A percentile compares a stretch with the other conserved stretches of the same genome.
These are phyloP conservation scores for Cordyceps tenuipes DNA, from an alignment of 2,329 filamentous ascomycete species.

Conservation along the genomic window DNA sequence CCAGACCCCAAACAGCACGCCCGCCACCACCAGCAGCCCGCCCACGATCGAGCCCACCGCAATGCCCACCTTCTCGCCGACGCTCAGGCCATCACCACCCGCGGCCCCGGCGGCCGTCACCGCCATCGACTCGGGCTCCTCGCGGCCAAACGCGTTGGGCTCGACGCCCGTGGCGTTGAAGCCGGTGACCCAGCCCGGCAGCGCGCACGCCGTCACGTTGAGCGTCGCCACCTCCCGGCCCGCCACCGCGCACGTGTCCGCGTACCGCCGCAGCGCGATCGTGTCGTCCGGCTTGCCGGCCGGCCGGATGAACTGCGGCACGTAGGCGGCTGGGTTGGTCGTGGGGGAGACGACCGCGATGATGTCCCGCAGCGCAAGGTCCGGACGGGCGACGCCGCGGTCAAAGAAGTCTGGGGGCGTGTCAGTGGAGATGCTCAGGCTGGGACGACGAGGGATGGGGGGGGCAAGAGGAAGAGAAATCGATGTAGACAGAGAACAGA, in stretches of 20 bases:
- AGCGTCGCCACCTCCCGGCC: not conserved
- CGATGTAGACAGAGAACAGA: not conserved
- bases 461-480: no score
- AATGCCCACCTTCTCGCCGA: not conserved
- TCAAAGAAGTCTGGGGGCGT: constrained; percentile 8
- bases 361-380: constrained; percentile 4
- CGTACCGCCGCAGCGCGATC: not conserved
- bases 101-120: no score
- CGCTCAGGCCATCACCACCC: not conserved
- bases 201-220: not conserved
- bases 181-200: not conserved
- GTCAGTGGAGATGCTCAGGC: no score
- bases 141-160: not conserved
- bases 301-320: not conserved
- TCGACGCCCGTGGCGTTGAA: not conserved
- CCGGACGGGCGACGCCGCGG: constrained; percentile 8
- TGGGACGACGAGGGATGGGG: no score
- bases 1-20: not conserved
- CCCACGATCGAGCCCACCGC: not conserved
- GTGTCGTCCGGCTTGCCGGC: not conserved
- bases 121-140: not conserved
- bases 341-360: constrained; percentile 1
- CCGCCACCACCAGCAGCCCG: not conserved
- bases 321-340: not conserved
- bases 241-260: not conserved